Evolutionary conservation across 2,329 filamentous ascomycete genomes (phyloP).

Genomic region (Coccinonectria pachysandricola): DNA sequence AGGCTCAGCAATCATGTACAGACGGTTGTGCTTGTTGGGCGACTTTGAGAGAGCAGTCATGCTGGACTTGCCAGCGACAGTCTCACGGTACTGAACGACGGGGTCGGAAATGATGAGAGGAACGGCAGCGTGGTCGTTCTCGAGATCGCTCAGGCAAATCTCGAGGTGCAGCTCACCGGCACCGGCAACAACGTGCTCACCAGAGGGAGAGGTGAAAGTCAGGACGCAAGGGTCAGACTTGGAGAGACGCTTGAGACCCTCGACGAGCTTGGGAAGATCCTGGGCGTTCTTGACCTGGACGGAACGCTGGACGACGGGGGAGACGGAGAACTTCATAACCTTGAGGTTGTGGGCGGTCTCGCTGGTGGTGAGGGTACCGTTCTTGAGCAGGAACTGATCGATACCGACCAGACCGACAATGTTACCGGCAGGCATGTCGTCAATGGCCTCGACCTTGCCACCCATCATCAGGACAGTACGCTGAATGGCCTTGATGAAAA

Average conservation of each 20-base stretch:
- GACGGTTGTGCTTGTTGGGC: slow-evolving; percentile 99
- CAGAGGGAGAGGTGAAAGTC: slow-evolving; percentile 78
- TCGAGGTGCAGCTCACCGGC: slow-evolving; percentile 99
- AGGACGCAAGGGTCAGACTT: slow-evolving; percentile 99
- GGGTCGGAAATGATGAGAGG: slow-evolving; percentile 97
- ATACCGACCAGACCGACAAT: slow-evolving; percentile 99
- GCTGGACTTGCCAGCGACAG: slow-evolving; percentile 71
- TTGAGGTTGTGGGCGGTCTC: slow-evolving; percentile 99
- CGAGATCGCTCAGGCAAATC: slow-evolving; percentile 99
- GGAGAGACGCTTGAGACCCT: slow-evolving; percentile 99
- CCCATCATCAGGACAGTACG: slow-evolving; percentile 99
- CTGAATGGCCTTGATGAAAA: slow-evolving; percentile 99
- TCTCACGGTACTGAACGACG: slow-evolving; percentile 98
- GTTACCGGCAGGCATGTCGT: slow-evolving; percentile 98
- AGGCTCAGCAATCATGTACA: slow-evolving; percentile 89
- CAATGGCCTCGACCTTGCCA: slow-evolving; percentile 96
- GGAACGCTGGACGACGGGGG: slow-evolving; percentile 94
- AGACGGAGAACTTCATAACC: slow-evolving; percentile 99
- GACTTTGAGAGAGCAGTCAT: slow-evolving; percentile 98
- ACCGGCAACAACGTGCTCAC: slow-evolving; percentile 98
- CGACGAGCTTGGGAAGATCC: slow-evolving; percentile 98
- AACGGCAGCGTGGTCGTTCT: slow-evolving; percentile 98
- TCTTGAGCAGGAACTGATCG: slow-evolving; percentile 99
- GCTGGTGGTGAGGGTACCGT: slow-evolving; percentile 94
- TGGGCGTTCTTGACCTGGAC: slow-evolving; percentile 99